Conservation (phyloP, 2,329 filamentous ascomycete species). For the Diaporthe capsici region DNA sequence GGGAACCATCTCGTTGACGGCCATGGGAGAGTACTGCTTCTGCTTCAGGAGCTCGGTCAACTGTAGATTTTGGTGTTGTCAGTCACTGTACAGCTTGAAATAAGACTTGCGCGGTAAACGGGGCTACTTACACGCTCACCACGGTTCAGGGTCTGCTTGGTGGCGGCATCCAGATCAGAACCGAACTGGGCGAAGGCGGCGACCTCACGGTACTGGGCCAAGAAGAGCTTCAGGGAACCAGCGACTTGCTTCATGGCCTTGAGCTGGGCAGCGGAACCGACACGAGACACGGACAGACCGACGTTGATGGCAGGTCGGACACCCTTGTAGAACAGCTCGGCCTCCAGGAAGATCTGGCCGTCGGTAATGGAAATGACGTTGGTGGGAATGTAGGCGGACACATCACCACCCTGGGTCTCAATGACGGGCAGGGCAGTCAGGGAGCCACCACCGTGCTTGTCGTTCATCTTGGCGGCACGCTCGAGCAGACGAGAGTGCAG, state of each 20-base stretch:
- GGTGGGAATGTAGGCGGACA: constrained; percentile 99
- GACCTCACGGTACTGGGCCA: constrained; percentile 99
- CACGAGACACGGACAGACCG: constrained; percentile 99
- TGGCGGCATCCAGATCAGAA: constrained; percentile 98
- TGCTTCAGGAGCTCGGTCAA: constrained; percentile 99
- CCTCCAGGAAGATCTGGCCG: constrained; percentile 99
- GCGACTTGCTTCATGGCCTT: constrained; percentile 99
- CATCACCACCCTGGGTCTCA: constrained; percentile 99
- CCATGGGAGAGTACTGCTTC: constrained; percentile 99
- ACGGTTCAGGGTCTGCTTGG: constrained; percentile 98
- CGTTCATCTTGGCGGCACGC: constrained; percentile 99
- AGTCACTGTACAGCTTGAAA: constrained; percentile 4
- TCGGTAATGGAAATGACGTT: constrained; percentile 99
- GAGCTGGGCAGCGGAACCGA: constrained; percentile 98
- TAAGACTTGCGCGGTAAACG: neutral
- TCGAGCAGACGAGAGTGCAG: constrained; percentile 99
- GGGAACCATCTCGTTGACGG: constrained; percentile 99
- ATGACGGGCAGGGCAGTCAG: constrained; percentile 98
- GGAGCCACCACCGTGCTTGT: constrained; percentile 94
- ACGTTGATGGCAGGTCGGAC: constrained; percentile 99
- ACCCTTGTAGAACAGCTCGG: constrained; percentile 99
- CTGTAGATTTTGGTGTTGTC: constrained; percentile 54
- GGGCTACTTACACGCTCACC: constrained; percentile 89
- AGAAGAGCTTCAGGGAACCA: constrained; percentile 99
- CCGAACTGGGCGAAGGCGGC: constrained; percentile 99